Conservation (phyloP, 2,329 filamentous ascomycete species). For the Colletotrichum coccodes region DNA sequence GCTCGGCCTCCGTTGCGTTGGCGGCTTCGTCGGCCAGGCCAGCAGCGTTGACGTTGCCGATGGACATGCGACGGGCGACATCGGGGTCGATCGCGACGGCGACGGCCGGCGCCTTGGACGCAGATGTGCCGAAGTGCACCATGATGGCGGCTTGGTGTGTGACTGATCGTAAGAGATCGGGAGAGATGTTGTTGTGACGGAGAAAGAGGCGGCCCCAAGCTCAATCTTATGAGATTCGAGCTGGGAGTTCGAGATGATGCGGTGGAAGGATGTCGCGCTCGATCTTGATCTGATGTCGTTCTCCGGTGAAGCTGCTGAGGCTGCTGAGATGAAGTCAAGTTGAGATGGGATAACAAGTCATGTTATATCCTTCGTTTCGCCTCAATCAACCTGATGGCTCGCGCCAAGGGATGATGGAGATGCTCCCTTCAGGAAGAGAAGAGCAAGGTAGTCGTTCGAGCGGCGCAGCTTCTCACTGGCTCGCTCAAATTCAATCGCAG, state of each 20-base stretch:
- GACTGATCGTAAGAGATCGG: neutral
- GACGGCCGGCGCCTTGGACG: neutral
- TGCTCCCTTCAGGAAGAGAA: constrained; percentile 1
- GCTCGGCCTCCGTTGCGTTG: constrained; percentile 52
- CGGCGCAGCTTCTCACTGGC: constrained; percentile 24
- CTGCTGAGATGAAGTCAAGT: neutral
- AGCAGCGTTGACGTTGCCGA: neutral
- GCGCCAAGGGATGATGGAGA: constrained; percentile 15
- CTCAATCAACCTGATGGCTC: neutral
- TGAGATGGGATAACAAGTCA: constrained; percentile 2
- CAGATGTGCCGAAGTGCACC: constrained; percentile 2
- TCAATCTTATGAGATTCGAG: neutral
- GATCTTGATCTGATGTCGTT: neutral
- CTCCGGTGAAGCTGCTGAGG: neutral
- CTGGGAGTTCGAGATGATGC: neutral
- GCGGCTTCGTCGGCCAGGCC: constrained; percentile 40
- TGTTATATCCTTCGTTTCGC: constrained; percentile 19
- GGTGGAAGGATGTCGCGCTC: neutral
- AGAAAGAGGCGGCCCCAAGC: neutral
- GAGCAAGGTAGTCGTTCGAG: neutral
- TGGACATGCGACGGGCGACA: constrained; percentile 4
- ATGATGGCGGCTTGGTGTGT: neutral
- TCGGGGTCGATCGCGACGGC: constrained; percentile 17
- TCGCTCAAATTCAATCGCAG: constrained; percentile 27
- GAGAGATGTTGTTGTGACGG: neutral